Percentiles rank a stretch among this genome's conserved stretches.
These are phyloP conservation scores for Porpolomopsis calyptriformis DNA, from an alignment of 768 basidiomycete species.

Conservation along the genomic window DNA sequence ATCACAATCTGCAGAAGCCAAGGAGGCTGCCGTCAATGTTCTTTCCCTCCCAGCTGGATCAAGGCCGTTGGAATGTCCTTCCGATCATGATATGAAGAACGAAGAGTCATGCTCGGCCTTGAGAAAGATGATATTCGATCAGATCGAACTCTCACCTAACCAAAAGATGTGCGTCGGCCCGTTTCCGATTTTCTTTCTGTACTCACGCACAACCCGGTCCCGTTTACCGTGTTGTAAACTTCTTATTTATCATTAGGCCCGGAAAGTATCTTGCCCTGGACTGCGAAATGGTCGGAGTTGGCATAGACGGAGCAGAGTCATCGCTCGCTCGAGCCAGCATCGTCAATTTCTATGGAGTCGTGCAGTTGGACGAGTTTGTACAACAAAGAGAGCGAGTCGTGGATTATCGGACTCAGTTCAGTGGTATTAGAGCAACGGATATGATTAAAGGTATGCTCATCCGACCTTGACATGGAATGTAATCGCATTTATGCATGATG, in stretches of 20 bases:
- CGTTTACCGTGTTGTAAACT: slow-evolving; percentile 1
- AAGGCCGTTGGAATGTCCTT: background rate
- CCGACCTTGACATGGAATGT: background rate
- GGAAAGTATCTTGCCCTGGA: slow-evolving; percentile 79
- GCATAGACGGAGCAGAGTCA: slow-evolving; percentile 69
- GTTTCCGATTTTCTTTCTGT: slow-evolving; percentile 1
- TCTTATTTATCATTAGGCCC: slow-evolving; percentile 29
- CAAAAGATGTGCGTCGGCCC: slow-evolving; percentile 34
- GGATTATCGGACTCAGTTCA: slow-evolving; percentile 87
- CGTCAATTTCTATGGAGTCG: slow-evolving; percentile 79
- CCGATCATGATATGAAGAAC: slow-evolving; percentile 24
- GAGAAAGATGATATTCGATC: slow-evolving; percentile 44
- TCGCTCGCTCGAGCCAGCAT: slow-evolving; percentile 81
- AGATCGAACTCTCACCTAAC: slow-evolving; percentile 27
- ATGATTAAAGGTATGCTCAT: slow-evolving; percentile 48
- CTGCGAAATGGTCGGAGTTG: slow-evolving; percentile 98
- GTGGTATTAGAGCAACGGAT: slow-evolving; percentile 70
- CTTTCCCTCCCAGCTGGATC: too few species aligned
- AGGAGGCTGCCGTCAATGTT: too few species aligned
- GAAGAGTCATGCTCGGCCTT: slow-evolving; percentile 38
- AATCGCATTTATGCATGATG: background rate
- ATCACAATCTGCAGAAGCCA: too few species aligned
- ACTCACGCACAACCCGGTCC: background rate
- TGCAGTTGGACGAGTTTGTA: slow-evolving; percentile 79
- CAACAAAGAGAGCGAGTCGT: slow-evolving; percentile 78